Conservation (phyloP, 2,329 filamentous ascomycete species). For the Elsinoe australis region DNA sequence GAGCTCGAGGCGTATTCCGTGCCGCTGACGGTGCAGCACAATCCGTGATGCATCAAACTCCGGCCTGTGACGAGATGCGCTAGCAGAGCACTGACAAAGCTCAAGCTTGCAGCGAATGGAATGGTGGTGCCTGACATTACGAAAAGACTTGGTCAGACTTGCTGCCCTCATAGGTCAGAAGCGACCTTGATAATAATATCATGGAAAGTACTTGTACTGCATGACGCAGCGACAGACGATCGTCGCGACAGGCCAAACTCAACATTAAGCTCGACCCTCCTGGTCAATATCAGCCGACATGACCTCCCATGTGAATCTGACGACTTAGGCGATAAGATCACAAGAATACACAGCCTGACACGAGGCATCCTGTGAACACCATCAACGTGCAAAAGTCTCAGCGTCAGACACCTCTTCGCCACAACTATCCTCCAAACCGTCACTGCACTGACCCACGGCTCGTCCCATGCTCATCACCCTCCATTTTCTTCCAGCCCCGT, state of each 20-base stretch:
- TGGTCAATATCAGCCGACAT: no score
- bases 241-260: no score
- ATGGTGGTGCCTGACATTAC: slow-evolving; percentile 8
- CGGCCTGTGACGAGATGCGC: neutral
- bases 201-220: no score
- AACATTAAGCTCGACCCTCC: no score
- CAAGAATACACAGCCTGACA: neutral
- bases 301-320: neutral
- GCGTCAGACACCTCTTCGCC: neutral
- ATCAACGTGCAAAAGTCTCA: neutral
- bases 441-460: slow-evolving; percentile 4
- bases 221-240: no score
- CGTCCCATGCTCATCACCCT: neutral
- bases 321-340: neutral
- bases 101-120: neutral
- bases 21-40: no score
- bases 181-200: no score
- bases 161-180: neutral
- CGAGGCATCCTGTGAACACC: neutral
- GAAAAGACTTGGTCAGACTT: slow-evolving; percentile 1
- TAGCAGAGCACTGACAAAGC: slow-evolving; percentile 2
- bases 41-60: no score
- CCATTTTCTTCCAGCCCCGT: neutral
- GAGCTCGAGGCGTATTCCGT: no score
- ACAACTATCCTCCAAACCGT: neutral